Percentiles rank a stretch among this genome's conserved stretches.
phyloP scores from a whole-genome alignment of 1,139 yeast species.

The Keqinozyma sinolaborantium region DNA sequence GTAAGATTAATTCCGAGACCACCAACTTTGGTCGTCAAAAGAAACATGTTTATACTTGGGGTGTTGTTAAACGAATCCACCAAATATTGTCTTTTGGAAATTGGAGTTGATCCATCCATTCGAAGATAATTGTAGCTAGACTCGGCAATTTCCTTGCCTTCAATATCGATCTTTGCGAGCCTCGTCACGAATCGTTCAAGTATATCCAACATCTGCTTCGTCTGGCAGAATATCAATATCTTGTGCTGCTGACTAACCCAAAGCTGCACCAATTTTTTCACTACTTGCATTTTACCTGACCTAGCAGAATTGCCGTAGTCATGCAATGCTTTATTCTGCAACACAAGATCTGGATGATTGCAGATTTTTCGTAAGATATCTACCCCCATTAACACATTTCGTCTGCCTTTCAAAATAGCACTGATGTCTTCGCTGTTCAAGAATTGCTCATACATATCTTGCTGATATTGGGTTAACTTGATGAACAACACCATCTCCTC shows the following conservation, averaged over 20 bases:
- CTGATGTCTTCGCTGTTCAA: constrained; percentile 71
- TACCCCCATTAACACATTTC: constrained; percentile 86
- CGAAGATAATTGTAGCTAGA: constrained; percentile 52
- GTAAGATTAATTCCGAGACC: constrained; percentile 93
- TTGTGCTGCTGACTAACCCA: constrained; percentile 82
- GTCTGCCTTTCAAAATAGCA: constrained; percentile 69
- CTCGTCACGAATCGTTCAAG: constrained; percentile 57
- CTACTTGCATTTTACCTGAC: constrained; percentile 91
- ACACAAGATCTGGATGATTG: constrained; percentile 88
- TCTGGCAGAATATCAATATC: constrained; percentile 82
- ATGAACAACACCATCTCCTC: constrained; percentile 93
- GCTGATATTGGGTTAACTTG: constrained; percentile 73
- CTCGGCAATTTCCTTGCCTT: constrained; percentile 9
- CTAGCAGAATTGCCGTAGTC: constrained; percentile 62
- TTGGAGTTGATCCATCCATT: constrained; percentile 95
- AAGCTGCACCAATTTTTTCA: constrained; percentile 65
- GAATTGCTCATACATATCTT: constrained; percentile 69
- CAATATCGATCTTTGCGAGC: constrained; percentile 28
- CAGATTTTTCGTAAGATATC: constrained; percentile 88
- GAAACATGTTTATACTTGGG: constrained; percentile 56
- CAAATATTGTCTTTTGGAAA: constrained; percentile 66
- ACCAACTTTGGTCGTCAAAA: constrained; percentile 91
- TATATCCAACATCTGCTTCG: constrained; percentile 90
- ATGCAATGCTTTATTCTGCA: constrained; percentile 38
- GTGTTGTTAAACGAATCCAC: constrained; percentile 79